Evolutionary conservation across 257 asterid species (phyloP).

Genomic region (Scutellaria baicalensis): DNA sequence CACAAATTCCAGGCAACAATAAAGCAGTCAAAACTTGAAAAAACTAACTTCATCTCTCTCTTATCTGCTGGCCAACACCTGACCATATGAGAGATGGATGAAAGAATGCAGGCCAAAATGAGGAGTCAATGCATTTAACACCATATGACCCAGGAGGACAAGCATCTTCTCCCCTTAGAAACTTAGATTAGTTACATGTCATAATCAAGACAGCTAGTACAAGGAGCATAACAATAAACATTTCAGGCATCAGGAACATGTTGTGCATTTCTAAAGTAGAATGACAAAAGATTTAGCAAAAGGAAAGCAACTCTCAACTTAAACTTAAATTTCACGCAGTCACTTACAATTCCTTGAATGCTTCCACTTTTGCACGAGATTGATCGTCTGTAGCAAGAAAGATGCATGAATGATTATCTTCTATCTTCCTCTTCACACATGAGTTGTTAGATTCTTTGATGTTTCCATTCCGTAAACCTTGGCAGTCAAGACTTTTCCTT

Average conservation of each 20-base stretch:
- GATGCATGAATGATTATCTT: constrained; percentile 32
- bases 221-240: background rate
- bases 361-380: constrained; percentile 59
- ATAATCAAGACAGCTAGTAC: background rate
- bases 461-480: constrained; percentile 30
- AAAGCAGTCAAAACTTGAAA: background rate
- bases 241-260: background rate
- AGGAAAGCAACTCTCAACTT: background rate
- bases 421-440: constrained; percentile 55
- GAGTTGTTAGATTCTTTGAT: constrained; percentile 29
- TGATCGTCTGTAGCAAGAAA: constrained; percentile 51
- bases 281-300: background rate
- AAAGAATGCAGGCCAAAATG: background rate
- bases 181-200: background rate
- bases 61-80: background rate
- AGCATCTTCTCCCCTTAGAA: background rate
- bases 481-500: constrained; percentile 12
- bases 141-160: constrained; percentile 4
- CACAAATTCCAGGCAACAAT: background rate
- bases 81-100: background rate
- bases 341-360: constrained; percentile 71
- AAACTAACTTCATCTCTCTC: background rate
- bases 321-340: constrained; percentile 2
- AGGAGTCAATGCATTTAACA: constrained; percentile 3
- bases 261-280: background rate